A percentile compares a stretch with the other conserved stretches of the same genome.
These are phyloP conservation scores for Trichoderma lentiforme DNA, from an alignment of 2,329 filamentous ascomycete species.

Conservation along the genomic window DNA sequence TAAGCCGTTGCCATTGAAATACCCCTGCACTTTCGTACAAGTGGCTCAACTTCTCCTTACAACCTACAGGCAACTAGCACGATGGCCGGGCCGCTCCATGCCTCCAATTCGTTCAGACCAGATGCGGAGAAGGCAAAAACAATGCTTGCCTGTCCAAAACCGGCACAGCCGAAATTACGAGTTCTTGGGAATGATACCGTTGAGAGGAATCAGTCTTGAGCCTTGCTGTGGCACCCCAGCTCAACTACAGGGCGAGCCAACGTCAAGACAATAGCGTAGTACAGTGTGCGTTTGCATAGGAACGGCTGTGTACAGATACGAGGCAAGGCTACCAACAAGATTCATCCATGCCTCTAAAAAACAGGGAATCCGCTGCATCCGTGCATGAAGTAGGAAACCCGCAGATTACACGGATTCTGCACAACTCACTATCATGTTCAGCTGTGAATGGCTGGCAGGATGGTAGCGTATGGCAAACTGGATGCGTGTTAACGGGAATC, in stretches of 20 bases:
- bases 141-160: not conserved
- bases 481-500: not conserved
- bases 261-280: not conserved
- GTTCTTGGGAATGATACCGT: not conserved
- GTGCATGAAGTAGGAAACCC: not conserved
- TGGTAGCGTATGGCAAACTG: not conserved
- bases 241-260: not conserved
- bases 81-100: not conserved
- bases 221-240: not conserved
- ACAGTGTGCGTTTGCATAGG: not conserved
- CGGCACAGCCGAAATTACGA: conserved; percentile 1
- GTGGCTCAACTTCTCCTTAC: not conserved
- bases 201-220: not conserved
- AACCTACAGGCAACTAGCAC: not conserved
- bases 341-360: not conserved
- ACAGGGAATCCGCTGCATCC: not conserved
- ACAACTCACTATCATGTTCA: not conserved
- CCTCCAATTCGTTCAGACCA: not conserved
- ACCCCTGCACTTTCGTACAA: not conserved
- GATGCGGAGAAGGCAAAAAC: not conserved
- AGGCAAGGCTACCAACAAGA: not conserved
- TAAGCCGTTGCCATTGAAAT: not conserved
- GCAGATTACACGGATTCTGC: not conserved
- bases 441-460: not conserved
- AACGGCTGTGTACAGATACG: not conserved